Conservation (phyloP, 1,284 basidiomycete genomes). For the Xerocomus subilludens region DNA sequence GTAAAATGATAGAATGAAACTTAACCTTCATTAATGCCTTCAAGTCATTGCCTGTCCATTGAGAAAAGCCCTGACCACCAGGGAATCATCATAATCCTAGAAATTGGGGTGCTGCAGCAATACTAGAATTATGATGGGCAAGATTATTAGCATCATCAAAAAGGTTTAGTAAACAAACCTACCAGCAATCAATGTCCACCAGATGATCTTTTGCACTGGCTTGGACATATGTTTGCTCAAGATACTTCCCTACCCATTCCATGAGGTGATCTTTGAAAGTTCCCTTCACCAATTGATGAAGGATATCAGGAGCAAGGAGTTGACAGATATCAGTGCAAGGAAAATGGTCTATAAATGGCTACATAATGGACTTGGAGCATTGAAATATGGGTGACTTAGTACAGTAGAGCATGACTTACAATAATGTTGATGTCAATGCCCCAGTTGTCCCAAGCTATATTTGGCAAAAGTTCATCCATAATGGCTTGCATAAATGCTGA, state of each 20-base stretch:
- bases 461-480: no score
- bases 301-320: neutral
- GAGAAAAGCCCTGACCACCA: no score
- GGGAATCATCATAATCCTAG: neutral
- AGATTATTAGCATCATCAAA: neutral
- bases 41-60: neutral
- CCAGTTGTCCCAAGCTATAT: no score
- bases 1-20: neutral
- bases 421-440: no score
- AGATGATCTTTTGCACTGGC: neutral
- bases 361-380: no score
- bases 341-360: neutral
- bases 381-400: no score
- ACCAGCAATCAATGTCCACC: neutral
- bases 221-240: neutral
- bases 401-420: no score
- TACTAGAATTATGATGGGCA: neutral
- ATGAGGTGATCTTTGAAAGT: constrained; percentile 3
- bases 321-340: neutral
- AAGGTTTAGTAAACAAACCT: neutral
- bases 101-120: neutral
- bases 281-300: constrained; percentile 3
- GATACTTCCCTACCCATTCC: neutral
- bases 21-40: constrained; percentile 3
- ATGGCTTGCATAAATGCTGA: no score